These are phyloP conservation scores for Suillus hirtellus DNA, from an alignment of 768 basidiomycete genomes.

Conservation along the genomic window DNA sequence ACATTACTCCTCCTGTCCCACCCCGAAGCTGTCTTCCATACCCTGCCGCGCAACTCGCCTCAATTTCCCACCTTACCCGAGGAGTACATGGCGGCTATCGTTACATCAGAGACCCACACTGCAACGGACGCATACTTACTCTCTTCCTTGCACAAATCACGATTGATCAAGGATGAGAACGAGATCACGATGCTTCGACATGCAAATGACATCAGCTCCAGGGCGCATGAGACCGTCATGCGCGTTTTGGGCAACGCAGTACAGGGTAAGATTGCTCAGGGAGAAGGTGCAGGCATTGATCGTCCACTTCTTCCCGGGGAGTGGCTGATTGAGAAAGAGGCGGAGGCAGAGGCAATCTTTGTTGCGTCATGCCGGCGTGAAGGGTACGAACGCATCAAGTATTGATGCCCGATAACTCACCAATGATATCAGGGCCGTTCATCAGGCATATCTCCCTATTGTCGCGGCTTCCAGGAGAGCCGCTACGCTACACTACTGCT, in stretches of 20 bases:
- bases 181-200: conserved; percentile 77
- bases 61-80: conserved; percentile 54
- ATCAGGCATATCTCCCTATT: conserved; percentile 92
- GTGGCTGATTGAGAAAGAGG: conserved; percentile 91
- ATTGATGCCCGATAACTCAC: neutral
- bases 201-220: conserved; percentile 85
- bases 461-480: conserved; percentile 86
- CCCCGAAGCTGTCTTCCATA: conserved; percentile 64
- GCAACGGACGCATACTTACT: conserved; percentile 68
- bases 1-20: neutral
- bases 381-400: conserved; percentile 54
- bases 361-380: conserved; percentile 86
- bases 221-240: conserved; percentile 93
- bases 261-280: conserved; percentile 51
- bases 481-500: conserved; percentile 92
- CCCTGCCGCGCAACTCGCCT: conserved; percentile 52
- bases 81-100: conserved; percentile 40
- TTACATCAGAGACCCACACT: conserved; percentile 34
- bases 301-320: conserved; percentile 67
- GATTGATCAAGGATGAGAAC: conserved; percentile 71
- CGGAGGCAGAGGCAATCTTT: conserved; percentile 92
- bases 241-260: conserved; percentile 79
- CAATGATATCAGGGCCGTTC: conserved; percentile 55
- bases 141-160: conserved; percentile 74
- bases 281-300: conserved; percentile 38